These are phyloP conservation scores for Mucor indicus DNA, from an alignment of 371 early-diverging fungal genomes.

Conservation along the genomic window DNA sequence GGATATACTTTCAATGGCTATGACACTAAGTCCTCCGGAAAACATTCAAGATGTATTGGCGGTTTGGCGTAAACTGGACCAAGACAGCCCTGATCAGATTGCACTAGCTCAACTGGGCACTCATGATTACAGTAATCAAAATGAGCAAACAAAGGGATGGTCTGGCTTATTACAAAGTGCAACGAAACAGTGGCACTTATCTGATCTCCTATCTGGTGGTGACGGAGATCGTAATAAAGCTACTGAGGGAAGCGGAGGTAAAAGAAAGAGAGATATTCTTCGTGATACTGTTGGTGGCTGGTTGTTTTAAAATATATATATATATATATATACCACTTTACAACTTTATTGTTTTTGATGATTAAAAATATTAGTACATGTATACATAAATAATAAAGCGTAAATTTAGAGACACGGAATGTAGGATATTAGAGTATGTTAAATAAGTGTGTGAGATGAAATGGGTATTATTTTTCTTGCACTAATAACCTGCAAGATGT, in stretches of 20 bases:
- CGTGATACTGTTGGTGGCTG: constrained; percentile 30
- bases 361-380: no score
- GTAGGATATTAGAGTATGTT: no score
- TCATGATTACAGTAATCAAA: background rate
- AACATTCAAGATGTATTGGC: constrained; percentile 52
- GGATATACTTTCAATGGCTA: constrained; percentile 59
- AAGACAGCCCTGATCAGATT: constrained; percentile 22
- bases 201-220: constrained; percentile 17
- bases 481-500: constrained; percentile 14
- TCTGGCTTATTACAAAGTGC: constrained; percentile 27
- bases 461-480: no score
- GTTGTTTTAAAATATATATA: constrained; percentile 11
- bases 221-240: constrained; percentile 2
- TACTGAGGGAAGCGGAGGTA: background rate
- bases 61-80: constrained; percentile 57
- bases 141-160: constrained; percentile 14
- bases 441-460: no score
- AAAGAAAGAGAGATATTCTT: constrained; percentile 31
- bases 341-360: no score
- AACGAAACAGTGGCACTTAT: constrained; percentile 29
- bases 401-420: no score
- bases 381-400: no score
- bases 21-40: constrained; percentile 58
- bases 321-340: no score
- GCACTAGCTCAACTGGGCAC: constrained; percentile 14